These are phyloP conservation scores for Papiliotrema nemorosa DNA, from an alignment of 1,284 basidiomycete species.

Conservation along the genomic window DNA sequence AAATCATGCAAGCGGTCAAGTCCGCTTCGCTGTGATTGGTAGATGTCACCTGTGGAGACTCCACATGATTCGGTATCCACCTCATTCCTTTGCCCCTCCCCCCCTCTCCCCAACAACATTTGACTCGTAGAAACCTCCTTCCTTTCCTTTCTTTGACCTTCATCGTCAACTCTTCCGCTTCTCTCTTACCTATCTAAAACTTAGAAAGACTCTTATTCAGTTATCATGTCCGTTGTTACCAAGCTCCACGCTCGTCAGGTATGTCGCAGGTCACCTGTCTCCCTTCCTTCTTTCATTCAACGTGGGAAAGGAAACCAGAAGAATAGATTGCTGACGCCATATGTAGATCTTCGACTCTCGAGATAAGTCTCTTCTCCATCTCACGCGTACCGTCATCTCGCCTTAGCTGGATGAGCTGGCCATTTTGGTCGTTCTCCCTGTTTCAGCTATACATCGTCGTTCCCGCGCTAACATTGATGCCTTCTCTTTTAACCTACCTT, in stretches of 20 bases:
- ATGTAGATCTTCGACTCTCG: slow-evolving; percentile 11
- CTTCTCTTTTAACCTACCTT: not conserved
- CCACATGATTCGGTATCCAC: not conserved
- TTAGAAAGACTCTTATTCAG: not conserved
- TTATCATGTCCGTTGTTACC: not conserved
- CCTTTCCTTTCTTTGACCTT: not conserved
- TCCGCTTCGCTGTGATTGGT: too few relatives aligned
- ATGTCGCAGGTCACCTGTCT: not conserved
- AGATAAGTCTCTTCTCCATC: slow-evolving; percentile 7
- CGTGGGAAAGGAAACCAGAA: not conserved
- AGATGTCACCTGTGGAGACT: not conserved
- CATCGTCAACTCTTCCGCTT: not conserved
- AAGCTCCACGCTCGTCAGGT: slow-evolving; percentile 4
- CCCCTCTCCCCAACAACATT: too few relatives aligned
- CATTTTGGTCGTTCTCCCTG: not conserved
- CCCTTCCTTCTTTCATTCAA: not conserved
- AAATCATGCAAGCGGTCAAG: too few relatives aligned
- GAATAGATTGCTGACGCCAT: not conserved
- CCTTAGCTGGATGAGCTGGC: not conserved
- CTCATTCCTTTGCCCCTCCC: not conserved
- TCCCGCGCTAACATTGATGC: slow-evolving; percentile 4
- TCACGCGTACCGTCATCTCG: not conserved
- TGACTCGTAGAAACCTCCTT: not conserved
- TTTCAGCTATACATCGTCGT: not conserved
- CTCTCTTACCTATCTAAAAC: not conserved